A percentile compares a stretch with the other conserved stretches of the same genome.
Conservation (phyloP, 2,329 filamentous ascomycete genomes). For the Xylariaceae sp. region DNA sequence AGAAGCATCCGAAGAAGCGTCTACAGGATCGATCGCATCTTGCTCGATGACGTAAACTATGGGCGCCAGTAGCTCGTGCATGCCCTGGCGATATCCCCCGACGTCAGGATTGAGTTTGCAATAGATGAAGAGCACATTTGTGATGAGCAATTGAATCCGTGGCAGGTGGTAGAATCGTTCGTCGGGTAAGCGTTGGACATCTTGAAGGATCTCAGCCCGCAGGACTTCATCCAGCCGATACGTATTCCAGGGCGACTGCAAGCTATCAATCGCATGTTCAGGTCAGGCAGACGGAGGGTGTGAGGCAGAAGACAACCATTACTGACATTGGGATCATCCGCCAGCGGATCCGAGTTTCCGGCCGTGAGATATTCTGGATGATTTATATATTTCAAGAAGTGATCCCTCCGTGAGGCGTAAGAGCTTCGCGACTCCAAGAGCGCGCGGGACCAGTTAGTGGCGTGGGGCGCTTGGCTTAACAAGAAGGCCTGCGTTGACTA, state of each 20-base stretch:
- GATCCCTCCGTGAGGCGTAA: constrained; percentile 67
- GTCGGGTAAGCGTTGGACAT: constrained; percentile 89
- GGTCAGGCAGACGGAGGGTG: background rate
- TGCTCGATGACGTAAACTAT: constrained; percentile 77
- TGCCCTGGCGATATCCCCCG: constrained; percentile 92
- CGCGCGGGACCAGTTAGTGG: constrained; percentile 61
- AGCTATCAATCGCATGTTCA: constrained; percentile 14
- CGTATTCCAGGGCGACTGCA: constrained; percentile 85
- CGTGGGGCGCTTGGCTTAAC: constrained; percentile 63
- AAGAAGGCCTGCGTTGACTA: constrained; percentile 62
- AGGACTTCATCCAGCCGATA: constrained; percentile 77
- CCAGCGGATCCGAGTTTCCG: constrained; percentile 72
- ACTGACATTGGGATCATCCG: constrained; percentile 63
- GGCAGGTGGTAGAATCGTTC: constrained; percentile 83
- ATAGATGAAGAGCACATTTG: constrained; percentile 89
- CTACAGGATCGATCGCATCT: constrained; percentile 62
- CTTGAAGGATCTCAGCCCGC: constrained; percentile 84
- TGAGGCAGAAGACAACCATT: background rate
- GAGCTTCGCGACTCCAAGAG: constrained; percentile 63
- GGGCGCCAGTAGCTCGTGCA: constrained; percentile 93
- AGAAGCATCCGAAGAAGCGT: constrained; percentile 30
- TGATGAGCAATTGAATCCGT: constrained; percentile 69
- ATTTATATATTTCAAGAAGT: constrained; percentile 76
- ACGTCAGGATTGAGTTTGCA: constrained; percentile 84
- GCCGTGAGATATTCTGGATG: constrained; percentile 72